Base-by-base conservation (phyloP, 1,284 basidiomycete species). In the Heterobasidion parviporum region DNA sequence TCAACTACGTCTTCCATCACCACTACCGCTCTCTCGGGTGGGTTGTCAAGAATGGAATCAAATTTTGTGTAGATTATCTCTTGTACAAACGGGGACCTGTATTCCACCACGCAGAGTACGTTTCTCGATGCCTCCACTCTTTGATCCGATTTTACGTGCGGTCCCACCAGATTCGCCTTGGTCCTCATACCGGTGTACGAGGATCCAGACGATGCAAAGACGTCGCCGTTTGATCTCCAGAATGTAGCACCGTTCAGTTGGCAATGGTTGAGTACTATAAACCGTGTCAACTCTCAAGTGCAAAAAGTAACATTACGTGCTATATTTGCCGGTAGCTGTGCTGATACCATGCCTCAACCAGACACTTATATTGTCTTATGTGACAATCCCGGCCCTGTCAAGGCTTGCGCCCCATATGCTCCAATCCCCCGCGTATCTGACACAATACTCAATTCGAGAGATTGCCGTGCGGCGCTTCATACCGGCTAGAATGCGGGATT, bases 11-110 rank as follows among this genome's bases (percentile, higher is more conserved):
- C 52, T 85, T 84, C 7, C 98, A 96, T 67, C 96, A 99, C 68
- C 94, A 99, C 71, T 99, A 92, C 68, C 85, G 96, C 18, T 94
- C 94, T 2, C 79, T 99, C 5, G 97, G 97, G n/a, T 99, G 97
- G 97, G 91, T 98, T 15, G 87, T 98, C 59, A 94, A 95, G 69
- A 85, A 84, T 26, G 97, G 97, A 2, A 87, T 97, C 74, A 99
- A 99, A 72, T 99, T 99, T 71, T 98, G 94, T 66, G 89, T 89
- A 46, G 97, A 99, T 66, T 93, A 90, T 73, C 78, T 99, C 14
- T 74, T 99, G 35, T 99, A 99, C 72, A 95, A 94, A 60, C 82
- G 89, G 8, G 97, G 97, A 0, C 95, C 96, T 0, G 93, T 97
- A 0, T 98, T 98, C 68, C 79, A 87, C 3, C 97, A 99, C 68